Evolutionary conservation across 1,284 basidiomycete genomes (phyloP).

Genomic region (Neonothopanus nambi): DNA sequence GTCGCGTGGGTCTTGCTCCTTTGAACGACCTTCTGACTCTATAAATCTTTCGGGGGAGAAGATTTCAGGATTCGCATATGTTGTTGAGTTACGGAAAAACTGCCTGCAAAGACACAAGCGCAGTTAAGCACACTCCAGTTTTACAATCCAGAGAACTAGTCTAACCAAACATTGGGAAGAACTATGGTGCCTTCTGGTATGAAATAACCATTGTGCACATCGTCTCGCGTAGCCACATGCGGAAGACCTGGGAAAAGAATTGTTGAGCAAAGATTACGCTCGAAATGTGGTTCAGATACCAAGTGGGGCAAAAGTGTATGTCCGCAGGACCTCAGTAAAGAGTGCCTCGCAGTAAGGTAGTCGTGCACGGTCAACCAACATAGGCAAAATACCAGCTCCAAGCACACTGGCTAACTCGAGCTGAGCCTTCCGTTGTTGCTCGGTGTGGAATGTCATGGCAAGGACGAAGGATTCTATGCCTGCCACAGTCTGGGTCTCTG

Average conservation of each 20-base stretch:
- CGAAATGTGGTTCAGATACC: neutral
- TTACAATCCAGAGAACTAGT: no score
- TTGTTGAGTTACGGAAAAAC: no score
- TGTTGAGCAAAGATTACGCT: no score
- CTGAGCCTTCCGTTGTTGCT: neutral
- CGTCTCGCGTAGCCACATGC: neutral
- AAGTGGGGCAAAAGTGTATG: neutral
- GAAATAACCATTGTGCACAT: constrained; percentile 1
- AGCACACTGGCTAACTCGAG: constrained; percentile 1
- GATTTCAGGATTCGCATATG: no score
- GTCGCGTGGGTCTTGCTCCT: no score
- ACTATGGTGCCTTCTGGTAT: constrained; percentile 1
- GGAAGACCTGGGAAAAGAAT: no score
- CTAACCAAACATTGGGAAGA: constrained; percentile 1
- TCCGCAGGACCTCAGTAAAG: neutral
- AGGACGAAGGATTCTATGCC: constrained; percentile 23
- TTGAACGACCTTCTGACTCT: no score
- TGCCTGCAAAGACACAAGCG: no score
- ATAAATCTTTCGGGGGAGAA: no score
- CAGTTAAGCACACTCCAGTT: no score
- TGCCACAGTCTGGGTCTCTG: constrained; percentile 24
- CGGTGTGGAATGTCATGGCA: neutral
- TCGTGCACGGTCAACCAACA: neutral
- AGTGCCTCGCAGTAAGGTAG: constrained; percentile 1
- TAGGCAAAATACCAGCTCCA: neutral